Conservation (phyloP, 202 grass and related monocot species). For the Eragrostis tef region DNA sequence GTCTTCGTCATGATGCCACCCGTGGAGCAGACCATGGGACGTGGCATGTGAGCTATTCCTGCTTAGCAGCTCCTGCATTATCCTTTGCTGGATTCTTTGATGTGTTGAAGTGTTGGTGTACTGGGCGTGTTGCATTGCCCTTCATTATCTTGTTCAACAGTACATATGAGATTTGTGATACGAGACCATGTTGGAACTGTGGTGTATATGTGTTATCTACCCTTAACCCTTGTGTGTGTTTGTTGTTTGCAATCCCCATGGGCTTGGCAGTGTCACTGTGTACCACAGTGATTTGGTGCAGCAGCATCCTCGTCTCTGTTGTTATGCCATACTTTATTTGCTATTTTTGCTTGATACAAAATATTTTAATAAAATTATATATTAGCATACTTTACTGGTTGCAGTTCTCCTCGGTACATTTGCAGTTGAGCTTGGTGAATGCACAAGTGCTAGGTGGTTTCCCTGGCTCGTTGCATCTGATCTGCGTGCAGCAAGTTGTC, state of each 20-base stretch:
- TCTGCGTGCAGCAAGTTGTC: no score
- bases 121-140: not conserved
- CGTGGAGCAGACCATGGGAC: slow-evolving; percentile 76
- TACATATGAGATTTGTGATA: slow-evolving; percentile 49
- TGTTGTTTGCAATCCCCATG: slow-evolving; percentile 7
- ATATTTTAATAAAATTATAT: no score
- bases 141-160: not conserved
- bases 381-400: no score
- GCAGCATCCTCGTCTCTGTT: not conserved
- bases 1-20: slow-evolving; percentile 77
- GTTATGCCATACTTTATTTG: not conserved
- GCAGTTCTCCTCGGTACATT: no score
- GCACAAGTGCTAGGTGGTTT: no score
- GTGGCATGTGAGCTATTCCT: slow-evolving; percentile 48
- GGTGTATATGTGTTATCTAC: not conserved
- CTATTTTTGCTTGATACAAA: no score
- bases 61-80: not conserved
- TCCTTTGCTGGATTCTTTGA: not conserved
- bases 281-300: not conserved
- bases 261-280: not conserved
- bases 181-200: slow-evolving; percentile 13
- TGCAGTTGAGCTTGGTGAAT: no score
- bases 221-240: slow-evolving; percentile 6
- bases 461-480: no score
- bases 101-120: not conserved